Evolutionary conservation across 345 rosid species (phyloP).

Genomic region (Ceriops decandra): DNA sequence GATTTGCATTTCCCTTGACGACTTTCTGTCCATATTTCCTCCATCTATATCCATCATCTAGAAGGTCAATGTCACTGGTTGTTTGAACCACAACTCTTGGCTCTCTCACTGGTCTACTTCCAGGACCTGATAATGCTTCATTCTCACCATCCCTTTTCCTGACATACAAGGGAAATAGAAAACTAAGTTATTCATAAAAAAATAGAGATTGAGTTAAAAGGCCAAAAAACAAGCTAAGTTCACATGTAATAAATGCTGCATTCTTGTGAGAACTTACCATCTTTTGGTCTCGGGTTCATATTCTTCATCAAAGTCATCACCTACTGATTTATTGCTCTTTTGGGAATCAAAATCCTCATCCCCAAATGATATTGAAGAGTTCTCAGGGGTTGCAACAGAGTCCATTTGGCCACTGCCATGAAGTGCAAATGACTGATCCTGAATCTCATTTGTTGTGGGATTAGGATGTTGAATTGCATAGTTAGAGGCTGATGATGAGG

Average conservation of each 20-base stretch:
- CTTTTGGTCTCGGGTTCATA: slow-evolving; percentile 81
- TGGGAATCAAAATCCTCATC: slow-evolving; percentile 74
- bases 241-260: too few relatives aligned
- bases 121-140: slow-evolving; percentile 73
- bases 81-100: slow-evolving; percentile 95
- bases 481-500: slow-evolving; percentile 26
- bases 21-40: slow-evolving; percentile 98
- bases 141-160: slow-evolving; percentile 75
- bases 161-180: slow-evolving; percentile 17
- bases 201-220: too few relatives aligned
- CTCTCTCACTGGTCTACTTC: slow-evolving; percentile 74
- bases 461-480: slow-evolving; percentile 34
- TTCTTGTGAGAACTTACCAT: slow-evolving; percentile 42
- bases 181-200: too few relatives aligned
- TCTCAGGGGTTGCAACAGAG: slow-evolving; percentile 45
- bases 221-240: too few relatives aligned
- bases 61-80: slow-evolving; percentile 83
- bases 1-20: slow-evolving; percentile 93
- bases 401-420: slow-evolving; percentile 40
- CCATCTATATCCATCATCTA: slow-evolving; percentile 95
- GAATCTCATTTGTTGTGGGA: slow-evolving; percentile 31
- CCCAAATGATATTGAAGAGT: slow-evolving; percentile 69
- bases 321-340: slow-evolving; percentile 46
- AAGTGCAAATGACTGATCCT: slow-evolving; percentile 42
- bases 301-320: slow-evolving; percentile 69